A percentile compares a stretch with the other conserved stretches of the same genome.
phyloP scores from a whole-genome alignment of 345 rosid species.

The Lumnitzera racemosa region DNA sequence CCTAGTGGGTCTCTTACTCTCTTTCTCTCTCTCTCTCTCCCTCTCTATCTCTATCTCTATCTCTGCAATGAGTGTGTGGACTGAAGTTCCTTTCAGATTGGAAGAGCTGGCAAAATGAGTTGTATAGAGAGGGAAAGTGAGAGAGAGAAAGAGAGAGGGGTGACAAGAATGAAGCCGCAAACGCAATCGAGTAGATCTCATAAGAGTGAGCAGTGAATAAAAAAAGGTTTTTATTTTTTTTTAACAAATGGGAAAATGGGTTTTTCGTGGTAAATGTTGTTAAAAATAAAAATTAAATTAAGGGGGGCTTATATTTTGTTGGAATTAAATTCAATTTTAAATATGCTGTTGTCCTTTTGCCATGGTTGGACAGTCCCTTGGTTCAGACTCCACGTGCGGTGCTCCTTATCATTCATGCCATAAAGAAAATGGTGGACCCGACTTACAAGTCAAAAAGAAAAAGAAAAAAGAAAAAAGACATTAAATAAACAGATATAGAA shows the following conservation, averaged over 20 bases:
- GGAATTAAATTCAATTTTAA: not conserved
- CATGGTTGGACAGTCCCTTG: slow-evolving; percentile 41
- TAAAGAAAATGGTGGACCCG: slow-evolving; percentile 23
- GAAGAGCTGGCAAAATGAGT: slow-evolving; percentile 35
- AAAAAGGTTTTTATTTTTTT: not conserved
- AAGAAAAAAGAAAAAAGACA: not conserved
- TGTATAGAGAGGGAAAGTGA: slow-evolving; percentile 14
- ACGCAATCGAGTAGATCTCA: slow-evolving; percentile 40
- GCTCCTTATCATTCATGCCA: slow-evolving; percentile 53
- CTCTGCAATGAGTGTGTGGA: slow-evolving; percentile 14
- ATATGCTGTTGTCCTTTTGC: slow-evolving; percentile 8
- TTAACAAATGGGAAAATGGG: no score
- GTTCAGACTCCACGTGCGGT: slow-evolving; percentile 71
- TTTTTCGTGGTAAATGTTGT: not conserved
- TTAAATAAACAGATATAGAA: not conserved
- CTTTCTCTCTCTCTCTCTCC: slow-evolving; percentile 16
- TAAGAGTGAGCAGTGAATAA: slow-evolving; percentile 17
- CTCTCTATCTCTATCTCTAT: slow-evolving; percentile 10
- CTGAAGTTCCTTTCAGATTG: slow-evolving; percentile 43
- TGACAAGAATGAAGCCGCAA: slow-evolving; percentile 57
- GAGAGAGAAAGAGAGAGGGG: slow-evolving; percentile 4
- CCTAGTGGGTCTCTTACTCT: slow-evolving; percentile 15
- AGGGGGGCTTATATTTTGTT: not conserved
- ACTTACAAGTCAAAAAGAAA: not conserved
- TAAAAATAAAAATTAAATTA: no score